phyloP scores from a whole-genome alignment of 345 rosid species.

The Cardiospermum halicacabum region DNA sequence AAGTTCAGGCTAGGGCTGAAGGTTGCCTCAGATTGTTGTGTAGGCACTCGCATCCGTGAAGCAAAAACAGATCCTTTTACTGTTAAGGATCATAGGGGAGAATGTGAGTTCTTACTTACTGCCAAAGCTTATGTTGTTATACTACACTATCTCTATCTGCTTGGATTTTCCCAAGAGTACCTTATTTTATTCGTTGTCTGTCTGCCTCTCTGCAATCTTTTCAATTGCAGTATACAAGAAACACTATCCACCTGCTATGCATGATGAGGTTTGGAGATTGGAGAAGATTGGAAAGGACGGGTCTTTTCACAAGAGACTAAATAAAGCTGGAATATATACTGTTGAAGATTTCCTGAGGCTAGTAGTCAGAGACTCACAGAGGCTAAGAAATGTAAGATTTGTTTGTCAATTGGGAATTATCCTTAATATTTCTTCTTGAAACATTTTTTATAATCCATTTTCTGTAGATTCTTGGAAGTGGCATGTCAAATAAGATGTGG shows the following conservation, averaged over 20 bases:
- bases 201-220: neutral
- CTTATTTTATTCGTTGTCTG: neutral
- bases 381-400: conserved; percentile 58
- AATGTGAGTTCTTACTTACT: conserved; percentile 48
- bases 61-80: conserved; percentile 97
- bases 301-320: conserved; percentile 90
- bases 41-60: conserved; percentile 75
- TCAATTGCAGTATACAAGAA: conserved; percentile 75
- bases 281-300: conserved; percentile 99
- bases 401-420: conserved; percentile 11
- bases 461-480: conserved; percentile 92
- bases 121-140: neutral
- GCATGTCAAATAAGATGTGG: conserved; percentile 99
- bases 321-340: conserved; percentile 68
- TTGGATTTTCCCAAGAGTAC: neutral
- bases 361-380: conserved; percentile 78
- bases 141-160: too few species aligned
- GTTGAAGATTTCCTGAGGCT: conserved; percentile 88
- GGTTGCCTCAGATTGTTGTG: conserved; percentile 64
- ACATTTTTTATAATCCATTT: conserved; percentile 12
- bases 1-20: conserved; percentile 90
- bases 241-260: conserved; percentile 87
- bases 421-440: conserved; percentile 7
- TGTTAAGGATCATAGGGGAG: conserved; percentile 98
- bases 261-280: conserved; percentile 95